Evolutionary conservation across 2,329 filamentous ascomycete genomes (phyloP), one percentile per base, ranked within the genome.

Genomic region (Botrytis byssoidea): DNA sequence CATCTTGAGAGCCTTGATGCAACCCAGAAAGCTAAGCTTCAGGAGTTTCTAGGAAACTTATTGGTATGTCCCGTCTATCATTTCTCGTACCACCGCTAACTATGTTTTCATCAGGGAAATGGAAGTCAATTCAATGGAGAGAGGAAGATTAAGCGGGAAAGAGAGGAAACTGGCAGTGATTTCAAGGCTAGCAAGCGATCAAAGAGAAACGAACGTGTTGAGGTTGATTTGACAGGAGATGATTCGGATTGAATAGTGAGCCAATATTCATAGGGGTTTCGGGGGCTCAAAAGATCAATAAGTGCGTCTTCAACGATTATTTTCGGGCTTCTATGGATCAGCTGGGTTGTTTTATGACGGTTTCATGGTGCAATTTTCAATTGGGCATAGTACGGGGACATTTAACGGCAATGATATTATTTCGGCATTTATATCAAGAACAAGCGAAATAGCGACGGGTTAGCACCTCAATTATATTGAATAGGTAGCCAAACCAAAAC

Each of bases 181-280:
- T 29, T 4, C 22, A 57, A 25, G 42, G 5, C 42, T 8, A 57
- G 9, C 12, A 72, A 68, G 51, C 70, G 35, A 55, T 12, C 32
- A 55, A 72, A n/a, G 40, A 5, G 22, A 29, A n/a, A 18, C 22
- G 3, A 29, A 44, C 60, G 42, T 29, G 18, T 72, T 1, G 71
- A 72, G 29, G n/a, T 72, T 37, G 71, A 72, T 48, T 22, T 68
- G 8, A 72, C 51, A 37, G 29, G 35, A 68, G 71, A 68, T 16
- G 29, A 60, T 42, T 68, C 35, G 16, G 48, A 48, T 22, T 72
- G 18, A 68, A 7, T 12, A 12, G 0, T 55, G 25, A 40, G 18
- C 29, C 0, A 18, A 25, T 48, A 25, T 40, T 37, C 18, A 6
- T 6, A 10, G 3, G 25, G 7, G 3, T 42, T 29, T 63, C 9